Evolutionary conservation across 208 protist species (phyloP), one percentile per base, ranked within the genome.

Genomic region (Trypanosoma lewisi): DNA sequence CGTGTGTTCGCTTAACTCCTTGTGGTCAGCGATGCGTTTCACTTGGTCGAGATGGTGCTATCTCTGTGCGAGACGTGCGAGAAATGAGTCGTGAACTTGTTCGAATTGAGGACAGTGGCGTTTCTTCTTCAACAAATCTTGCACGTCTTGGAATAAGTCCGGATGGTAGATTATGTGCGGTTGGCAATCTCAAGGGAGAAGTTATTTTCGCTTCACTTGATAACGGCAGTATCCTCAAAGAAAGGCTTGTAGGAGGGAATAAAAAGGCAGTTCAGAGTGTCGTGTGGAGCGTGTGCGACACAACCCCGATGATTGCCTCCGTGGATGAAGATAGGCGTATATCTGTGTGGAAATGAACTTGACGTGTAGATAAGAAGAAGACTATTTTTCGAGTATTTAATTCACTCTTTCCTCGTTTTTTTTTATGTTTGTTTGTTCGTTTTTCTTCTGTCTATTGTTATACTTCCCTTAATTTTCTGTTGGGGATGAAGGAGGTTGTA

Each of bases 11-110:
- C 8, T 52, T 85, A 19, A 77, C 57, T 36, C 36, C 52, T 2
- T 70, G 65, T 39, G 73, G 73, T 2, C 65, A 60, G 66, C 71
- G 75, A 4, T 87, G 78, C 41, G 73, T 91, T 16, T 87, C 84
- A 17, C 57, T 91, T 19, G 84, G 84, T 28, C 80, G 80, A 17
- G 81, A 85, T 45, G 77, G 83, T 55, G 41, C 42, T 7, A 58
- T 91, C 23, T 75, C 68, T 25, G 78, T 87, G n/a, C 78, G 84
- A 17, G 84, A 91, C 44, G 59, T 72, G n/a, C 81, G 84, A n/a
- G 37, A 78, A 17, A 71, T 86, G 45, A 69, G 62, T 2, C 66
- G 56, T 42, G 66, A 67, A 33, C 54, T 91, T 19, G 67, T 65
- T 34, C 65, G 39, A 44, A 4, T 87, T 17, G 63, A 73, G 3